Conservation (phyloP, 2,329 filamentous ascomycete genomes). For the Alternaria triticimaculans region DNA sequence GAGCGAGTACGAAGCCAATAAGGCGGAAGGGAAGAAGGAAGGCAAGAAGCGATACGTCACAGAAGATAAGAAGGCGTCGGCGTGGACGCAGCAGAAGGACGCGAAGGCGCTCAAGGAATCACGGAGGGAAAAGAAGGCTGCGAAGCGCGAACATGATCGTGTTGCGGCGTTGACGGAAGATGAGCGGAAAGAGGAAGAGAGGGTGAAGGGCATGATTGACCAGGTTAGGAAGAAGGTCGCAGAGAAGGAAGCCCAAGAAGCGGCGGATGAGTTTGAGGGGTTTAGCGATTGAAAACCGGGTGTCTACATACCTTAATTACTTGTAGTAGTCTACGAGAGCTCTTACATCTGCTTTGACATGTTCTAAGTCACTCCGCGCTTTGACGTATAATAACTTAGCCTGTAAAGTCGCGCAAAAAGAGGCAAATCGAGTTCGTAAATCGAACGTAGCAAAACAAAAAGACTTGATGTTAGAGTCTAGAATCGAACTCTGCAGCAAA, state of each 20-base stretch:
- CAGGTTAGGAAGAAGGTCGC: slow-evolving; percentile 36
- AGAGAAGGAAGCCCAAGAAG: slow-evolving; percentile 32
- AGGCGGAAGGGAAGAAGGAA: slow-evolving; percentile 31
- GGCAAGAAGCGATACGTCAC: slow-evolving; percentile 38
- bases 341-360: too few species aligned
- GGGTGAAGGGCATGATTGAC: slow-evolving; percentile 40
- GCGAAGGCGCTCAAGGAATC: slow-evolving; percentile 39
- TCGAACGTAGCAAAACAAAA: not conserved
- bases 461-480: not conserved
- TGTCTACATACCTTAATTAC: not conserved
- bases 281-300: slow-evolving; percentile 36
- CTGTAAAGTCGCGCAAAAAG: not conserved
- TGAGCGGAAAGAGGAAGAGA: slow-evolving; percentile 44
- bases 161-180: slow-evolving; percentile 35
- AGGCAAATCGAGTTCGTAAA: not conserved
- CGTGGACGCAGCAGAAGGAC: slow-evolving; percentile 50
- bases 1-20: slow-evolving; percentile 26
- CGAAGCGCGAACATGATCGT: slow-evolving; percentile 40
- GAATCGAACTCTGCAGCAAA: not conserved
- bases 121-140: slow-evolving; percentile 43
- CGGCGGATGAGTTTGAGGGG: slow-evolving; percentile 43
- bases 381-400: too few species aligned
- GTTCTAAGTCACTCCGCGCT: too few species aligned
- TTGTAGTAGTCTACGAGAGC: too few species aligned
- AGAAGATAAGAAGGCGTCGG: slow-evolving; percentile 35